Base-by-base conservation (phyloP, 257 asterid species). In the Eucommia ulmoides region DNA sequence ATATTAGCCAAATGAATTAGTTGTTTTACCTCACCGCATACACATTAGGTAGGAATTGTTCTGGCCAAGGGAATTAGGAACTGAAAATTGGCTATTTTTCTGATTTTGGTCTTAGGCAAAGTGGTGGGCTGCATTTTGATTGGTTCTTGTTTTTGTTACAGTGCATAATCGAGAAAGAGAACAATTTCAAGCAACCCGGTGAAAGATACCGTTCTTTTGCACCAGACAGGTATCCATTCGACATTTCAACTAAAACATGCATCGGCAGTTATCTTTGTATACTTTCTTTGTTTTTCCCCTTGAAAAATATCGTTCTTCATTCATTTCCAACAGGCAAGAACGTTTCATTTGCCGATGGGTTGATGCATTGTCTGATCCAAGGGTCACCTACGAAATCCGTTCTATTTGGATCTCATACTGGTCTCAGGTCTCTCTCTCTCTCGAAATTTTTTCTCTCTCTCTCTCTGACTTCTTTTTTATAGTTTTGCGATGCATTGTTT, bases 121-220 rank as follows among this genome's bases (percentile, higher is more conserved):
- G 38, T 29, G 7, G 7, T 5, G 12, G 12, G 38, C 12, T 29
- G 12, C 38, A 5, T 29, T 29, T 5, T 12, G 38, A 29, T 12
- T 29, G 38, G 23, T 41, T 19, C 1, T 33, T 67, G 52, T n/a
- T n/a, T n/a, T n/a, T n/a, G n/a, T n/a, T n/a, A n/a, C 59, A 79
- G 88, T 9, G 55, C 56, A 52, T 73, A 66, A 79, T 76, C 24
- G 70, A 56, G 45, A 79, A 79, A 63, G 88, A 79, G 69, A 79
- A 79, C 67, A 76, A 79, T 77, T 79, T 79, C 45, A 79, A 79
- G 73, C 77, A 76, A 58, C 79, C 88, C 15, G 88, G 88, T 10
- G 84, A 79, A 56, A 67, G 81, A 65, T 79, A 76, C 75, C 74
- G 82, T 49, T 79, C 88, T 41, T 76, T 66, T 56, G 50, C 52